Base-by-base conservation (phyloP, 2,329 filamentous ascomycete species). In the Pestalotiopsis sp. region DNA sequence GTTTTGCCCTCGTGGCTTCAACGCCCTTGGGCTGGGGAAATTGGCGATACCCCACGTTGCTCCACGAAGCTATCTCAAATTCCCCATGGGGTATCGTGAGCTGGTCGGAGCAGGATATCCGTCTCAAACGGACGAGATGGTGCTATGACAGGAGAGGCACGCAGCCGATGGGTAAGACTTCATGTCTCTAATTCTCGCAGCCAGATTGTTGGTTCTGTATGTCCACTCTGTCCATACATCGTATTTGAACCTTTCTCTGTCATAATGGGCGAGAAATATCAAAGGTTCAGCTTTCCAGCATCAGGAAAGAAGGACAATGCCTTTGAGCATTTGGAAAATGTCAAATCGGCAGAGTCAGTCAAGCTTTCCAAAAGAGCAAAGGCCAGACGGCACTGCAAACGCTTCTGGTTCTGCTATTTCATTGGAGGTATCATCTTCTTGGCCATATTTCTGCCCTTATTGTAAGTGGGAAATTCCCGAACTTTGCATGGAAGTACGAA, bases 321-420 rank as follows among this genome's bases (percentile, higher is more conserved):
- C 11, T 38, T 52, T 2, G 39, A 57, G 14, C 59, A 67, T n/a
- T 27, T 41, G 9, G 65, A 67, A 20, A 67, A 62, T n/a, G 59
- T 39, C 17, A n/a, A 45, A 4, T 38, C 41, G 20, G 17, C 69
- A 67, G 6, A 68, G 73, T 17, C 60, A n/a, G n/a, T 52, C 7
- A 63, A 63, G 20, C 69, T 69, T 25, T 78, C 74, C 36, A 73
- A 68, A 27, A 74, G 71, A 23, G 72, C 77, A 67, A 76, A 72
- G 36, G 59, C 80, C 1, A 71, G 74, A 31, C 74, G 74, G 17
- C 81, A 82, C 70, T 81, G 76, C 73, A 76, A 74, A 31, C 76
- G 79, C 17, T 81, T 79, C 72, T 81, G 80, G 79, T 78, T 75
- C 61, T 79, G 76, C 66, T 80, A 81, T 70, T 45, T 76, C 3